Conservation (phyloP, 2,329 filamentous ascomycete species). For the Didymosphaeria variabile region DNA sequence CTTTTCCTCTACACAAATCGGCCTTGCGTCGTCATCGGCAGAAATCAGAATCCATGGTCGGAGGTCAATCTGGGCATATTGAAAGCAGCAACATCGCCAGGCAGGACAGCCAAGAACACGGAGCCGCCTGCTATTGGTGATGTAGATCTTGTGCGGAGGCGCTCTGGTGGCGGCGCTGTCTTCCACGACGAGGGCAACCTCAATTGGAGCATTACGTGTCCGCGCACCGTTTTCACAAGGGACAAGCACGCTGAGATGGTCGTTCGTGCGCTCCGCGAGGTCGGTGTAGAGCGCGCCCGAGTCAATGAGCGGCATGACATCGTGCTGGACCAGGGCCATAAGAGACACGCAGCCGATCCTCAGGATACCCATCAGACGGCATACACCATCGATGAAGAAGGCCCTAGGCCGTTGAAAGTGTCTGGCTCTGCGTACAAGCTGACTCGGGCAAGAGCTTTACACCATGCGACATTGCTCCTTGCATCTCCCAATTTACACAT, state of each 20-base stretch:
- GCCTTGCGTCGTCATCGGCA: slow-evolving; percentile 88
- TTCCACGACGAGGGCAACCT: slow-evolving; percentile 94
- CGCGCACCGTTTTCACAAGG: slow-evolving; percentile 77
- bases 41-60: slow-evolving; percentile 98
- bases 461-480: slow-evolving; percentile 92
- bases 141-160: slow-evolving; percentile 77
- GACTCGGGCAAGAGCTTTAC: slow-evolving; percentile 79
- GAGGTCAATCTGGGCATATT: slow-evolving; percentile 81
- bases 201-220: slow-evolving; percentile 93
- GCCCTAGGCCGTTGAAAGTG: slow-evolving; percentile 69
- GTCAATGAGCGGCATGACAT: slow-evolving; percentile 96
- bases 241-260: slow-evolving; percentile 94
- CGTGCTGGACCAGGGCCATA: slow-evolving; percentile 69
- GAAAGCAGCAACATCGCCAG: slow-evolving; percentile 44
- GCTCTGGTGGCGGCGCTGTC: slow-evolving; percentile 90
- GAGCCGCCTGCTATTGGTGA: slow-evolving; percentile 53
- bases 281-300: slow-evolving; percentile 67
- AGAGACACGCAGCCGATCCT: slow-evolving; percentile 35
- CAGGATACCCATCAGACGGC: slow-evolving; percentile 56
- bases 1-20: slow-evolving; percentile 89
- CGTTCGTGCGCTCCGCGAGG: slow-evolving; percentile 75
- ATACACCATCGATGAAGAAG: slow-evolving; percentile 48
- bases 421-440: slow-evolving; percentile 97
- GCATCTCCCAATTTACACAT: slow-evolving; percentile 75
- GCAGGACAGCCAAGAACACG: slow-evolving; percentile 31